Base-by-base conservation (phyloP, 768 basidiomycete genomes). In the Rubroboletus satanas region DNA sequence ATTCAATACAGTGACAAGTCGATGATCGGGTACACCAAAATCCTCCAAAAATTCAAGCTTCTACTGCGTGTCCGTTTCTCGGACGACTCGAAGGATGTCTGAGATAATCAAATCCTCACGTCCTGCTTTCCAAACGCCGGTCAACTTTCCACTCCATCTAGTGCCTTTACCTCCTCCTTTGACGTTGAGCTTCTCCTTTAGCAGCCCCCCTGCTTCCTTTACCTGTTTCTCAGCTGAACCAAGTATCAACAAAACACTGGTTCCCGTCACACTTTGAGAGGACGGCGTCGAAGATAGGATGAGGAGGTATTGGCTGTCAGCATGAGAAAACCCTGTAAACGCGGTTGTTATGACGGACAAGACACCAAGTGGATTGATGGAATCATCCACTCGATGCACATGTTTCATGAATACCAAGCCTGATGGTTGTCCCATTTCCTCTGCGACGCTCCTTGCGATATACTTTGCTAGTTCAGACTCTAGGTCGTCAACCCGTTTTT, bases 91-190 rank as follows among this genome's bases (percentile, higher is more conserved):
- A 42, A 67, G 58, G 52, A 56, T 49, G 37, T 59, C 66, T 35
- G 60, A 60, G 32, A 68, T 49, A 18, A 50, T 29, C 5, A 42
- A 39, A 8, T 57, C 60, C 49, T 67, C 68, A 7, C 66, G 60
- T 28, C 66, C 54, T 31, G 45, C 49, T 45, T 57, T 70, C 66
- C 68, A 67, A 37, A 68, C 68, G 0, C 88, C 88, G 7, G 68
- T 75, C 52, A 77, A 79, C 66, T 90, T 87, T 10, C 90, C 89
- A 57, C 88, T 90, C 85, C 89, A 91, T 61, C 79, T 81, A 17
- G 73, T 60, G 2, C 87, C 89, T 63, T 87, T 90, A 5, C 90
- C 88, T 11, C 90, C 90, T 7, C 90, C 90, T 72, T 85, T 92
- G 45, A 87, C 75, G 9, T 75, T 74, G 29, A 87, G 72, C 58